Percentiles rank a stretch among this genome's conserved stretches.
Conservation (phyloP, 768 basidiomycete species). For the Kwoniella newhampshirensis region DNA sequence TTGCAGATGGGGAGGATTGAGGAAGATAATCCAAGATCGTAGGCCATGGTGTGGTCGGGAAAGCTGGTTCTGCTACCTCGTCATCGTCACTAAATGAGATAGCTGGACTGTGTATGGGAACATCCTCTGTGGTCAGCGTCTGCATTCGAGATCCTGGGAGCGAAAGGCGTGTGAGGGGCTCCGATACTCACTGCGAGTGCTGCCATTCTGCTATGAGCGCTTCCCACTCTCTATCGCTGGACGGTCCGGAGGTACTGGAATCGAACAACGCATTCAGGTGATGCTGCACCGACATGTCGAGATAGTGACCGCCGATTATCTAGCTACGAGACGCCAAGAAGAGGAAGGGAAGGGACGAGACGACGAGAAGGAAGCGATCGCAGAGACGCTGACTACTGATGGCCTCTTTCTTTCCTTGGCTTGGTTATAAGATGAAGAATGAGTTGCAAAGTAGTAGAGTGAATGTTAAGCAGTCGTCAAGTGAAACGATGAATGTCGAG, state of each 20-base stretch:
- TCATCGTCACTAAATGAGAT: background rate
- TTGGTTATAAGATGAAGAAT: no score
- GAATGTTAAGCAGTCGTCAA: no score
- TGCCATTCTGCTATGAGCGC: conserved; percentile 4
- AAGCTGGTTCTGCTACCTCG: conserved; percentile 1
- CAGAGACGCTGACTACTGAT: no score
- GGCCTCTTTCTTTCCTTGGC: no score
- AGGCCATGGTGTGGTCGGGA: conserved; percentile 9
- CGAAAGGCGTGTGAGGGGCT: background rate
- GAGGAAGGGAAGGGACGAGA: background rate
- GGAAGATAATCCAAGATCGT: conserved; percentile 5
- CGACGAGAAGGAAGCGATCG: no score
- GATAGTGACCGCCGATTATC: no score
- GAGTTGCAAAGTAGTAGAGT: no score
- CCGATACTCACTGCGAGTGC: background rate
- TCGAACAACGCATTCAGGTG: conserved; percentile 11
- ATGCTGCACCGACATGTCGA: conserved; percentile 12
- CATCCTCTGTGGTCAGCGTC: background rate
- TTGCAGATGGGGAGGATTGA: background rate
- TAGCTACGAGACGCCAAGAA: no score
- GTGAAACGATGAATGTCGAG: no score
- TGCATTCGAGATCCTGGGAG: background rate
- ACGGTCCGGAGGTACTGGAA: background rate
- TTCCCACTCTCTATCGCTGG: conserved; percentile 15
- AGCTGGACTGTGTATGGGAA: background rate